phyloP scores from a whole-genome alignment of 2,329 filamentous ascomycete genomes.

The Colletotrichum coccodes region DNA sequence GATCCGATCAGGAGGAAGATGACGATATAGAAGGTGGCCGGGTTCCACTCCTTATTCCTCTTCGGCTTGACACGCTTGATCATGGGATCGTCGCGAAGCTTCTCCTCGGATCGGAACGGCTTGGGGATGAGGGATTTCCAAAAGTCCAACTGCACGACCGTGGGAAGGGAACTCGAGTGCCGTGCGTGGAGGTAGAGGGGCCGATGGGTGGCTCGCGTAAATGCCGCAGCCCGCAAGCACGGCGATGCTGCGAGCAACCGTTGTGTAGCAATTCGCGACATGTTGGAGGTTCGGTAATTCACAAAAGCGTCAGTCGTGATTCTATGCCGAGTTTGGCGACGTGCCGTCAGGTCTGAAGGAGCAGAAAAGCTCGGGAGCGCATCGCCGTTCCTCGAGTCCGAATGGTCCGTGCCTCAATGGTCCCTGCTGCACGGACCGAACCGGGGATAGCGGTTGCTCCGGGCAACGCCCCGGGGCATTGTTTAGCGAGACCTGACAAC shows the following conservation, averaged over 20 bases:
- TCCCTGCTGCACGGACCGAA: conserved; percentile 28
- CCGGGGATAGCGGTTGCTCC: conserved; percentile 21
- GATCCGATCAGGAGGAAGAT: conserved; percentile 91
- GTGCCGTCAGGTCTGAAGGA: neutral
- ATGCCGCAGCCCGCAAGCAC: neutral
- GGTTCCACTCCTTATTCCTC: conserved; percentile 77
- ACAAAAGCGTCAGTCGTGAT: neutral
- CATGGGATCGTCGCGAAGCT: conserved; percentile 40
- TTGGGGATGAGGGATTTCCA: conserved; percentile 79
- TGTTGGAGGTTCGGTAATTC: neutral
- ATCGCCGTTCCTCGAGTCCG: neutral
- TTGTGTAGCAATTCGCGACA: conserved; percentile 14
- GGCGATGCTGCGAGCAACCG: conserved; percentile 16
- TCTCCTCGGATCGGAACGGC: conserved; percentile 62
- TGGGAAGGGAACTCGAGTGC: conserved; percentile 55
- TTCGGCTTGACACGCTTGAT: conserved; percentile 47
- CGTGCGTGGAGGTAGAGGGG: conserved; percentile 34
- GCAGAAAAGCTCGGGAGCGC: conserved; percentile 6
- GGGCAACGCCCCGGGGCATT: conserved; percentile 29
- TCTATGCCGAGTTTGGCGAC: neutral
- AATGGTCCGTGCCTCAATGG: neutral
- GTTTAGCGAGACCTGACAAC: conserved; percentile 35
- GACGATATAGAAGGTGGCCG: conserved; percentile 83
- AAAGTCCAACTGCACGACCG: conserved; percentile 67
- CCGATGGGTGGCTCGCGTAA: conserved; percentile 9